Evolutionary conservation across 2,329 filamentous ascomycete genomes (phyloP), one percentile per base, ranked within the genome.

Genomic region (Penicillium sp.): DNA sequence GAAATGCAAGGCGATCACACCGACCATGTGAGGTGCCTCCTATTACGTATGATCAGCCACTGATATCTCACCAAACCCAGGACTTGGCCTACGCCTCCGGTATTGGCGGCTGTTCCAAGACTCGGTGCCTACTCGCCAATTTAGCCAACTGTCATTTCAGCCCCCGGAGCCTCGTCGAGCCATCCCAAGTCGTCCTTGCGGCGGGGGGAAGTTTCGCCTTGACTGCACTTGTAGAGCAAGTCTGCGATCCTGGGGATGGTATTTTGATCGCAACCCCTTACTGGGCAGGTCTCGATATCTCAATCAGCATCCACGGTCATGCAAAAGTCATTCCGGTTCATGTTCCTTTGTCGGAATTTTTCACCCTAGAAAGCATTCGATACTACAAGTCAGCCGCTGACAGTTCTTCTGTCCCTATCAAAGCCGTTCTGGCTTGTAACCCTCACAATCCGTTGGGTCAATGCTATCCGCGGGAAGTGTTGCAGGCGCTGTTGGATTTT

Each of bases 401-500:
- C 14, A 32, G 16, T 31, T 39, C 43, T 52, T 39, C 24, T 40
- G 32, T 40, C 49, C 49, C 2, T 5, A 52, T 52, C 36, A 22
- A 32, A 22, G 49, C 31, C 24, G 18, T 52, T 34, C 24, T 52
- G 5, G 34, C 47, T 31, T 52, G 49, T 32, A 52, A 52, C 31
- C 49, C 49, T 18, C 49, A 52, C 22, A 52, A 52, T 14, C 49
- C 49, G 21, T 31, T 45, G 4, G 49, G 49, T 40, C 49, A 52
- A 43, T 38, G 34, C 27, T 52, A 52, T 40, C 49, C 49, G n/a
- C 29, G 13, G 4, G 1, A 21, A 8, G 27, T 16, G 22, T 52
- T 52, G 29, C 29, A 52, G 43, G 49, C 43, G 7, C 22, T 52
- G 32, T 43, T 52, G 24, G 16, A 52, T n/a, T 46, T 52, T 11